These are phyloP conservation scores for Penicillium occitanis DNA, from an alignment of 2,329 filamentous ascomycete genomes.

Conservation along the genomic window DNA sequence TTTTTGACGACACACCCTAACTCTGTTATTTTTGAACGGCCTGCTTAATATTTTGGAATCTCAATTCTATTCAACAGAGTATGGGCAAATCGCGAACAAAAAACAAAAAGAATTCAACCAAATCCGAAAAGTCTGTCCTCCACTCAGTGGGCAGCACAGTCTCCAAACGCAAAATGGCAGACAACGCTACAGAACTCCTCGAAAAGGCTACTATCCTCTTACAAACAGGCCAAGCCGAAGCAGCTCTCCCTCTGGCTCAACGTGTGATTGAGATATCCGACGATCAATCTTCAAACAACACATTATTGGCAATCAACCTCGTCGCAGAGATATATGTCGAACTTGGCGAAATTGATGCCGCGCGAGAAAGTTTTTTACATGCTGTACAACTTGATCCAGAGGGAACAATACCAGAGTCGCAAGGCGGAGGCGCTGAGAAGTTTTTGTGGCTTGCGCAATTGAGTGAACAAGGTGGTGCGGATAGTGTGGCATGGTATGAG, in stretches of 20 bases:
- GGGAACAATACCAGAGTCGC: conserved; percentile 66
- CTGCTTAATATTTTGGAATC: too few relatives aligned
- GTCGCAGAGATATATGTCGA: conserved; percentile 82
- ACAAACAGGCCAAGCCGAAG: conserved; percentile 59
- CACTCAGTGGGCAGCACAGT: conserved; percentile 40
- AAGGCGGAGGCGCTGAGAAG: conserved; percentile 86
- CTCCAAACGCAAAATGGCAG: conserved; percentile 46
- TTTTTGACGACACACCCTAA: not conserved
- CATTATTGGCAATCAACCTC: conserved; percentile 65
- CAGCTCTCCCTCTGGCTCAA: conserved; percentile 56
- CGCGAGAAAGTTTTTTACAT: conserved; percentile 68
- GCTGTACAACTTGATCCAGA: conserved; percentile 76
- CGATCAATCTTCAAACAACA: conserved; percentile 37
- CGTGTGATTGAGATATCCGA: conserved; percentile 49
- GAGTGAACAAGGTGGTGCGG: conserved; percentile 62
- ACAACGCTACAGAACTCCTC: conserved; percentile 57
- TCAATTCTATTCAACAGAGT: conserved; percentile 20
- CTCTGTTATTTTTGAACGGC: not conserved
- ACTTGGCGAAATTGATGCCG: conserved; percentile 74
- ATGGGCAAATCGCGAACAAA: conserved; percentile 57
- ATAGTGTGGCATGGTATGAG: conserved; percentile 63
- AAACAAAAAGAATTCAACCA: conserved; percentile 42
- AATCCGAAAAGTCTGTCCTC: conserved; percentile 45
- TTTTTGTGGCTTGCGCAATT: conserved; percentile 94
- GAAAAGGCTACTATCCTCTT: conserved; percentile 57